Evolutionary conservation across 2,329 filamentous ascomycete species (phyloP).

Genomic region (Bipolaris zeicola): DNA sequence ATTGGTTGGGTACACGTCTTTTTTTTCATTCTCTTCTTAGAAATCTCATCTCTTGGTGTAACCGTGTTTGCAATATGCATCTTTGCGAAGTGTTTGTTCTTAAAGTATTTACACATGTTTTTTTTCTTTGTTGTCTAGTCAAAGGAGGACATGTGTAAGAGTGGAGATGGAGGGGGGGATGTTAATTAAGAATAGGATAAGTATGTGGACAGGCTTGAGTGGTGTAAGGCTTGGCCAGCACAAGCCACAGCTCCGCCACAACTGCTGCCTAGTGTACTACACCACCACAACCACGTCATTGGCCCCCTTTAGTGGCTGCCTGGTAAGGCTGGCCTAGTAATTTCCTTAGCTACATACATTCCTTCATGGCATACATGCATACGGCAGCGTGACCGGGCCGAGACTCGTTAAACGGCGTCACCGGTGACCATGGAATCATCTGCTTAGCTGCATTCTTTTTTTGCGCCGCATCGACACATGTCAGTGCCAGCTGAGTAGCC

Average conservation of each 20-base stretch:
- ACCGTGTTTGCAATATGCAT: too few relatives aligned
- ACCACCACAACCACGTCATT: background rate
- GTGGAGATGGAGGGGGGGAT: background rate
- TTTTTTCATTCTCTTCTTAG: background rate
- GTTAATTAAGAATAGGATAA: background rate
- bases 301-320: background rate
- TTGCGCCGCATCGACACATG: background rate
- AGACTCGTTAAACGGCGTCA: background rate
- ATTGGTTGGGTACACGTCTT: background rate
- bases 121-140: too few relatives aligned
- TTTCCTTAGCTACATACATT: too few relatives aligned
- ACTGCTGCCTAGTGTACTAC: background rate
- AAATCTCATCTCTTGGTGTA: background rate
- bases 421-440: background rate
- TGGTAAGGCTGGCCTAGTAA: background rate
- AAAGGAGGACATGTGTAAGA: too few relatives aligned
- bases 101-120: too few relatives aligned
- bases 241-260: slow-evolving; percentile 2
- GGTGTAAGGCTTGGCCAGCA: background rate
- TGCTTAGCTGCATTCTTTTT: background rate
- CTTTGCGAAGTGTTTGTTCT: too few relatives aligned
- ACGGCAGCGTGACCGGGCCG: too few relatives aligned
- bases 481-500: background rate
- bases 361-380: too few relatives aligned
- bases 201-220: background rate